Evolutionary conservation across 1,284 basidiomycete species (phyloP), one percentile per base, ranked within the genome.

Genomic region (Sanguinoderma infundibulare): DNA sequence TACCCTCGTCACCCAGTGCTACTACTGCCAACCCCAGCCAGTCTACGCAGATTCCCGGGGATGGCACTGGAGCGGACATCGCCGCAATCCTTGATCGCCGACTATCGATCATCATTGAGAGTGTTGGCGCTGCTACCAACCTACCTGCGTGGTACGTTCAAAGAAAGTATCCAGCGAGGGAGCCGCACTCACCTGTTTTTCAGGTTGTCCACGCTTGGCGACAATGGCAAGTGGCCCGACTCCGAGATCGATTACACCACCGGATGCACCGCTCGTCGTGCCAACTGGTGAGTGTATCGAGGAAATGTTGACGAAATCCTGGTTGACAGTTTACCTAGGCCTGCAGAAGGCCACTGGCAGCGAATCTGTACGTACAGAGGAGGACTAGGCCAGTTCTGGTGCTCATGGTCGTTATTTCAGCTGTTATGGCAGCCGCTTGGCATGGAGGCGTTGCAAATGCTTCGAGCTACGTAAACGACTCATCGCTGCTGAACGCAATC

Each of bases 291-390:
- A n/a, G 59, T 14, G 39, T 20, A n/a, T 26, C 24, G n/a, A 14
- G 17, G 5, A 12, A 15, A 39, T 10, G 26, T 40, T 14, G 24
- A 8, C 5, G 12, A 30, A 28, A 35, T 14, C 6, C 6, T 10
- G 32, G 17, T 12, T 49, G 46, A 49, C 15, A 8, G 3, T 10
- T 24, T 28, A 5, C 24, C 12, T 47, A 73, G 71, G 72, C 87
- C 88, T 5, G 87, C 87, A 0, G 79, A 84, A 68, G 70, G 69
- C 3, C 87, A 90, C 69, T 89, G 87, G 87, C 68, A 68, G 28
- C 81, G 87, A n/a, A 78, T 87, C 39, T 75, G 87, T 87, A 67
- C 55, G 79, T 75, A 15, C 7, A 20, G 5, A 10, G 17, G 28
- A 3, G 30, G 15, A 17, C 3, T 17, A 32, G n/a, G 35, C 17